phyloP scores from a whole-genome alignment of 2,329 filamentous ascomycete genomes.

The Chaetomium globosum region DNA sequence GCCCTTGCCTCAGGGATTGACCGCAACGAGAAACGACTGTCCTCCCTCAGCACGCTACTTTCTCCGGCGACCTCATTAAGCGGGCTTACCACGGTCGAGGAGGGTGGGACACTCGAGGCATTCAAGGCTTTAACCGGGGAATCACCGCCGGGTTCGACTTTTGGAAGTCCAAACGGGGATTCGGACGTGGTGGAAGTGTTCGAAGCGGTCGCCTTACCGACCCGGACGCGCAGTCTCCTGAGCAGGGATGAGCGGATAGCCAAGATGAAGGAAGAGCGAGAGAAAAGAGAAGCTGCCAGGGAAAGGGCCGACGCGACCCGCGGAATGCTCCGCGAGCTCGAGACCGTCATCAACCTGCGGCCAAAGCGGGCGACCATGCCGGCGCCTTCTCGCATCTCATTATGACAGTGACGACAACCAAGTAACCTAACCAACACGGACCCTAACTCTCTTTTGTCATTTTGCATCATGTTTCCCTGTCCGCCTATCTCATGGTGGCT shows the following conservation, averaged over 20 bases:
- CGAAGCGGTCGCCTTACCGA: conserved; percentile 80
- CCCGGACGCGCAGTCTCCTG: conserved; percentile 68
- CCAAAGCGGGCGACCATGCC: conserved; percentile 45
- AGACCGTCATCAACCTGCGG: conserved; percentile 75
- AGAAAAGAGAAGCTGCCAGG: conserved; percentile 68
- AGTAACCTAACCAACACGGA: conserved; percentile 29
- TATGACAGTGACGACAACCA: conserved; percentile 43
- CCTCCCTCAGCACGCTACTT: conserved; percentile 61
- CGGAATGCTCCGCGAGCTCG: conserved; percentile 89
- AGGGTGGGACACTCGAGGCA: conserved; percentile 58
- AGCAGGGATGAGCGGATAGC: conserved; percentile 84
- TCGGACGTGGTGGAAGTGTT: conserved; percentile 79
- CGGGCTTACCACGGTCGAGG: conserved; percentile 66
- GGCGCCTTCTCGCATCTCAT: conserved; percentile 46
- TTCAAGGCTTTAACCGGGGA: conserved; percentile 79
- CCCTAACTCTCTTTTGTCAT: conserved; percentile 26
- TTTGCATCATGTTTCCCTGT: conserved; percentile 21
- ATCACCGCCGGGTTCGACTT: conserved; percentile 51
- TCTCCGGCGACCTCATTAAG: conserved; percentile 67
- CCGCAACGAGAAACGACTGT: conserved; percentile 72
- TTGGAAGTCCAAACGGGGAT: conserved; percentile 60
- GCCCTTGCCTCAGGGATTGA: conserved; percentile 80
- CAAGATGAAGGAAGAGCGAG: conserved; percentile 85
- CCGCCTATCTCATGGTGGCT: conserved; percentile 17
- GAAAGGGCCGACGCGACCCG: conserved; percentile 80